These are phyloP conservation scores for Trichoderma afroharzianum DNA, from an alignment of 2,329 filamentous ascomycete genomes.

Conservation along the genomic window DNA sequence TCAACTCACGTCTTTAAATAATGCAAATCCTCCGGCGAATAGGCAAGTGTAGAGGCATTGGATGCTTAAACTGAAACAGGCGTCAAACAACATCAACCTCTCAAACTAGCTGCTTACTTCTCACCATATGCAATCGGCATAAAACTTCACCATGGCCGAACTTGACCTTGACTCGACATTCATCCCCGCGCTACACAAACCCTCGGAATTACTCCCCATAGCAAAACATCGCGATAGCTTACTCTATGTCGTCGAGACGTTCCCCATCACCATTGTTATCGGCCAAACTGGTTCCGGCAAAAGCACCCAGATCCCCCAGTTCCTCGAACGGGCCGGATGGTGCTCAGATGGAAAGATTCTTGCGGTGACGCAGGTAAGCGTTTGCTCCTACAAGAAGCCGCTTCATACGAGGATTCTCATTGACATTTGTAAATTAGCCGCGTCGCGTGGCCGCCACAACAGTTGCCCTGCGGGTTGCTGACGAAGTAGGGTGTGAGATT, in stretches of 20 bases:
- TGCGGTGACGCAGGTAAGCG: constrained; percentile 79
- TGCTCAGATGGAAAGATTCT: constrained; percentile 78
- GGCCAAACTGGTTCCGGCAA: constrained; percentile 95
- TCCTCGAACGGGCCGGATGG: constrained; percentile 84
- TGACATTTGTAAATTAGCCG: constrained; percentile 54
- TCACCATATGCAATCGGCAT: background rate
- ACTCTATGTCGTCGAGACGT: constrained; percentile 81
- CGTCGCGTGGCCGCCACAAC: constrained; percentile 87
- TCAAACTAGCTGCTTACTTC: background rate
- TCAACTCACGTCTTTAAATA: background rate
- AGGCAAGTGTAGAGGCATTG: background rate
- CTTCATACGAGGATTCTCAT: background rate
- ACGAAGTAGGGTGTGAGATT: constrained; percentile 80
- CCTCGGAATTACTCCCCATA: constrained; percentile 78
- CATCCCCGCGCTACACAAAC: constrained; percentile 84
- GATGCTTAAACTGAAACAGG: background rate
- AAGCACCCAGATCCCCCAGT: constrained; percentile 93
- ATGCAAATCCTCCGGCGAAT: background rate
- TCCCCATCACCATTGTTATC: constrained; percentile 81
- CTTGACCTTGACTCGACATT: constrained; percentile 56
- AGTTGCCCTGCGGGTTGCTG: constrained; percentile 81
- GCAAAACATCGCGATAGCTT: constrained; percentile 75
- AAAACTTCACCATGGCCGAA: constrained; percentile 45
- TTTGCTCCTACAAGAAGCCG: background rate
- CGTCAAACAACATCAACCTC: background rate